Evolutionary conservation across 768 basidiomycete genomes (phyloP).

Genomic region (Russula dissimulans): DNA sequence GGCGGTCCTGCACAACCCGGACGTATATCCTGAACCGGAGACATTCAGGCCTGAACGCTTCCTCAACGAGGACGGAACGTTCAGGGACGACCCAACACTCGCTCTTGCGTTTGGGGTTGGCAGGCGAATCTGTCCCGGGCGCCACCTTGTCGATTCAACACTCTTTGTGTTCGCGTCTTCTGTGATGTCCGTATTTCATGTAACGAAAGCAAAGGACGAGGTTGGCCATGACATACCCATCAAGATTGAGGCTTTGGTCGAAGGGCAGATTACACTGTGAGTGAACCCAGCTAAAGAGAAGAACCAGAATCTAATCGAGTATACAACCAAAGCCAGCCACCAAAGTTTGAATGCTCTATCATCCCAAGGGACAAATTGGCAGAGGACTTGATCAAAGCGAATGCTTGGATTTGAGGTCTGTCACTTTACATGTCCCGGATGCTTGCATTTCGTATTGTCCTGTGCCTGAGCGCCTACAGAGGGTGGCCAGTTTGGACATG

Average conservation of each 20-base stretch:
- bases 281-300: neutral
- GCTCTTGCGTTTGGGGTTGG: neutral
- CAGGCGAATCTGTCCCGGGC: conserved; percentile 8
- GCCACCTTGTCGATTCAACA: conserved; percentile 2
- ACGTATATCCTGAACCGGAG: conserved; percentile 7
- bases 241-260: neutral
- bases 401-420: neutral
- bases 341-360: neutral
- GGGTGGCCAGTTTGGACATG: too few species aligned
- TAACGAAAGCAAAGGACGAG: neutral
- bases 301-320: neutral
- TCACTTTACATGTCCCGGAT: neutral
- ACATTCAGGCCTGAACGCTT: neutral
- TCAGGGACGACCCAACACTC: neutral
- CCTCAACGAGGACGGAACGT: neutral
- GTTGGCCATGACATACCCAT: conserved; percentile 2
- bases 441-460: too few species aligned
- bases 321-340: neutral
- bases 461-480: too few species aligned
- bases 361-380: neutral
- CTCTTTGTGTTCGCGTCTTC: conserved; percentile 1
- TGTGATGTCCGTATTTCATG: neutral
- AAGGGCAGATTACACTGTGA: neutral
- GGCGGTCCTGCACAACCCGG: conserved; percentile 3
- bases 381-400: neutral